These are phyloP conservation scores for Saussurea involucrata DNA, from an alignment of 129 eudicot genomes.

Conservation along the genomic window DNA sequence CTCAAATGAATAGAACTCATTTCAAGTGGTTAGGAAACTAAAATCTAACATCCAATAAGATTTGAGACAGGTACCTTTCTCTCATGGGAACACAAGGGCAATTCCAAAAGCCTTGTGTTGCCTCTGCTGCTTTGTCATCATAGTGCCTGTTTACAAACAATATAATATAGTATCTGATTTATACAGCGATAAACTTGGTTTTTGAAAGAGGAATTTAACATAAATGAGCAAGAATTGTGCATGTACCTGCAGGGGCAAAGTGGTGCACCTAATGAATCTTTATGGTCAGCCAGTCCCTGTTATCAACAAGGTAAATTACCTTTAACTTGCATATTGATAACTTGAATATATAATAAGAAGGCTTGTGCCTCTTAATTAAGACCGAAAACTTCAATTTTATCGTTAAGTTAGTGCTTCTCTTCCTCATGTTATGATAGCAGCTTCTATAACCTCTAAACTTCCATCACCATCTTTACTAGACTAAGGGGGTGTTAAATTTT, in stretches of 20 bases:
- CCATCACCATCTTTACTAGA: neutral
- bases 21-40: neutral
- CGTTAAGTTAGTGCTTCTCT: neutral
- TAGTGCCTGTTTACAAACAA: slow-evolving; percentile 61
- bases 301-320: neutral
- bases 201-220: neutral
- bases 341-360: neutral
- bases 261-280: slow-evolving; percentile 67
- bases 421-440: neutral
- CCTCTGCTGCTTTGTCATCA: slow-evolving; percentile 88
- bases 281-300: slow-evolving; percentile 80
- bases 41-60: neutral
- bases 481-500: neutral
- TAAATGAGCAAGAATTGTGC: neutral
- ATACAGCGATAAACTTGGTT: neutral
- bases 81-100: slow-evolving; percentile 99
- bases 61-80: slow-evolving; percentile 55
- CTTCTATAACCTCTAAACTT: neutral
- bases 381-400: neutral
- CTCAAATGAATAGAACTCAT: neutral
- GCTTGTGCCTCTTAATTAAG: neutral
- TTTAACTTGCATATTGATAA: neutral
- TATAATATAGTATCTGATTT: slow-evolving; percentile 3
- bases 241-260: slow-evolving; percentile 69
- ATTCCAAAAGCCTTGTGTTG: slow-evolving; percentile 88